phyloP scores from a whole-genome alignment of 768 basidiomycete species.

The Leccinum imitatum region DNA sequence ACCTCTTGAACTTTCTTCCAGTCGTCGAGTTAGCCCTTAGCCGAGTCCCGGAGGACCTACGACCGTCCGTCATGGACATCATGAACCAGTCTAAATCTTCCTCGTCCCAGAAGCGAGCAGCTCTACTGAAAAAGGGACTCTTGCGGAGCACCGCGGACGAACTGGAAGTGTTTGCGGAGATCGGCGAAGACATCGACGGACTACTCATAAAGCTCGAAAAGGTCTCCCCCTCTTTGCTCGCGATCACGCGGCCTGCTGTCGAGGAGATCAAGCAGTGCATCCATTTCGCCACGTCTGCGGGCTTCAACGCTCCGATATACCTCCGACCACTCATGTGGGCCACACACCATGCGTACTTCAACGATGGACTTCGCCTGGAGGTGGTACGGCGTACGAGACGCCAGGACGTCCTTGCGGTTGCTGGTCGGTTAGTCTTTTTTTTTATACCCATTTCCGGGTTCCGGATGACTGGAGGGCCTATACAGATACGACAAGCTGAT shows the following conservation, averaged over 20 bases:
- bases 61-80: constrained; percentile 59
- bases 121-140: constrained; percentile 68
- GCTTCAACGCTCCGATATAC: constrained; percentile 59
- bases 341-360: constrained; percentile 62
- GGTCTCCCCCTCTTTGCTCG: constrained; percentile 51
- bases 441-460: background rate
- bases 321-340: constrained; percentile 78
- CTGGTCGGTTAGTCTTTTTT: constrained; percentile 56
- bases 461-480: background rate
- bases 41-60: constrained; percentile 57
- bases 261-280: constrained; percentile 66
- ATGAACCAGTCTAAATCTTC: constrained; percentile 65
- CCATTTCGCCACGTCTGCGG: constrained; percentile 56
- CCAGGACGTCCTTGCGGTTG: constrained; percentile 73
- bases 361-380: constrained; percentile 74
- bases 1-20: constrained; percentile 29
- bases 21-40: constrained; percentile 66
- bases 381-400: constrained; percentile 66
- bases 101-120: constrained; percentile 64
- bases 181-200: constrained; percentile 62
- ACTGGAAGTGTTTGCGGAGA: constrained; percentile 66
- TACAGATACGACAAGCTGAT: constrained; percentile 74
- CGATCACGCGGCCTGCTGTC: constrained; percentile 48
- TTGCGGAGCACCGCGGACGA: constrained; percentile 69
- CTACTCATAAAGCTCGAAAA: constrained; percentile 58